Evolutionary conservation across 106 monocot species (phyloP).

Genomic region (Allium sativum): DNA sequence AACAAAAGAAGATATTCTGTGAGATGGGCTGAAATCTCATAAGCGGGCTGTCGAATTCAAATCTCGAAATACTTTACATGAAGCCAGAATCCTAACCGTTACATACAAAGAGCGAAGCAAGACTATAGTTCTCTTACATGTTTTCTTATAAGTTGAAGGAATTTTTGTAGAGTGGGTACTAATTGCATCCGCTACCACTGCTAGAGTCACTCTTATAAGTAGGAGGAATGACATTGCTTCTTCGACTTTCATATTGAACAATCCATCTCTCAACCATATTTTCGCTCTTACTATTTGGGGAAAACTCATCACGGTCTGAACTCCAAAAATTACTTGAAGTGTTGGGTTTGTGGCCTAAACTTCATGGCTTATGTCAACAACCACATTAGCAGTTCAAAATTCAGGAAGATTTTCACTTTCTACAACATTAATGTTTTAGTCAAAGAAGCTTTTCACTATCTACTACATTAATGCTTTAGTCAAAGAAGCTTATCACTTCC

Average conservation of each 20-base stretch:
- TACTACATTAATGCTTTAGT: no score
- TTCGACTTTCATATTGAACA: constrained; percentile 40
- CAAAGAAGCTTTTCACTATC: no score
- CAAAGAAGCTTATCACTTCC: no score
- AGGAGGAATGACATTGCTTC: constrained; percentile 1
- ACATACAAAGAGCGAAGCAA: constrained; percentile 73
- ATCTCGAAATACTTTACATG: constrained; percentile 63
- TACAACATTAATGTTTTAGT: no score
- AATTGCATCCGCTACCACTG: constrained; percentile 6
- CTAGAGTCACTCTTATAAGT: constrained; percentile 9
- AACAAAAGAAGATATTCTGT: constrained; percentile 62
- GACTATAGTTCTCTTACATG: constrained; percentile 40
- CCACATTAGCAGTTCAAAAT: no score
- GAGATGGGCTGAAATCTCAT: constrained; percentile 43
- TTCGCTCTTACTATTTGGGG: constrained; percentile 6
- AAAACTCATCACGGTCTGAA: constrained; percentile 10
- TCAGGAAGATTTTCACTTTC: no score
- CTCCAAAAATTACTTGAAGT: background rate
- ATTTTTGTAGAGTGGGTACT: constrained; percentile 28
- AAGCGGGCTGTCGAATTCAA: constrained; percentile 48
- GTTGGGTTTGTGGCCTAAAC: no score
- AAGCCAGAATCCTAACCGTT: constrained; percentile 62
- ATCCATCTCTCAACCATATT: constrained; percentile 69
- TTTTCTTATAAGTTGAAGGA: constrained; percentile 30
- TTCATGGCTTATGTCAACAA: no score